Conservation (phyloP, 805 yeast genomes). For the Candida germanica region DNA sequence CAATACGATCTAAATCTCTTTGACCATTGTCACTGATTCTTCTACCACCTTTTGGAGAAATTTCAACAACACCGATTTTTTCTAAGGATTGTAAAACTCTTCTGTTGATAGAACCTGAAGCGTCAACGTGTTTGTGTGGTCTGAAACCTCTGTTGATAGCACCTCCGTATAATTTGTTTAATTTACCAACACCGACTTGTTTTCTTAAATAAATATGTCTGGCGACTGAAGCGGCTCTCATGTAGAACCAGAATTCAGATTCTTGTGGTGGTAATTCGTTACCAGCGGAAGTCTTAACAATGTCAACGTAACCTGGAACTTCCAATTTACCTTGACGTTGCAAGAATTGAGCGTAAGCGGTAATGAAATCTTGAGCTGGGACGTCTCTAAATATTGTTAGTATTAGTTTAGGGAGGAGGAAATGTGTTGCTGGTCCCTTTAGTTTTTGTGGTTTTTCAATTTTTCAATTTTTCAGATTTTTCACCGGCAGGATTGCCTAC, state of each 20-base stretch:
- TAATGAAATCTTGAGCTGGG: conserved; percentile 99
- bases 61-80: conserved; percentile 96
- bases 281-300: conserved; percentile 98
- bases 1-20: conserved; percentile 99
- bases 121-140: conserved; percentile 98
- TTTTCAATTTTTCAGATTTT: too few species aligned
- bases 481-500: too few species aligned
- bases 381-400: conserved; percentile 81
- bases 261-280: conserved; percentile 99
- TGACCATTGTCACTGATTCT: conserved; percentile 99
- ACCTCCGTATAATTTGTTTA: conserved; percentile 99
- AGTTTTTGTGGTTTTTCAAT: neutral
- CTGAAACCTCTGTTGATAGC: conserved; percentile 98
- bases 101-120: conserved; percentile 99
- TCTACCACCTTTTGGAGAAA: conserved; percentile 98
- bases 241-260: conserved; percentile 99
- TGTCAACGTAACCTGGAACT: conserved; percentile 99
- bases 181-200: conserved; percentile 98
- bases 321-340: conserved; percentile 99
- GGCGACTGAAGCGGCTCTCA: conserved; percentile 99
- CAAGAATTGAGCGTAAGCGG: conserved; percentile 99
- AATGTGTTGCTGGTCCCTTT: neutral
- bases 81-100: conserved; percentile 96
- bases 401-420: conserved; percentile 14
- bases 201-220: conserved; percentile 99